Evolutionary conservation across 2,329 filamentous ascomycete genomes (phyloP), one percentile per base, ranked within the genome.

Genomic region (Rutstroemia sp.): DNA sequence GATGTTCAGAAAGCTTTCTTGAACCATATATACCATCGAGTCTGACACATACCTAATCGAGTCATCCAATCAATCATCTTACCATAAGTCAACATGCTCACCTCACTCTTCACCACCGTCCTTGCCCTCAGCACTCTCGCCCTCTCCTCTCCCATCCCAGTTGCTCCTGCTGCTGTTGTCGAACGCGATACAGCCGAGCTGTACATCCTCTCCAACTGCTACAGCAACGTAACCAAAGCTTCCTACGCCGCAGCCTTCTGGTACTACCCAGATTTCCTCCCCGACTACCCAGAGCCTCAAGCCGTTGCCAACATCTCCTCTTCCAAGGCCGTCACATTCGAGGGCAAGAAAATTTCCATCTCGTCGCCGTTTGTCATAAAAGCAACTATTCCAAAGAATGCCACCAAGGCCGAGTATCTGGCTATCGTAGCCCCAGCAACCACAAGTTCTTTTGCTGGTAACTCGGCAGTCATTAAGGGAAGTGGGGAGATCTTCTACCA

Each of bases 231-330:
- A 21, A 54, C 52, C n/a, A 19, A 21, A 10, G 19, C 41, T 14
- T 53, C 42, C 16, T 49, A 54, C n/a, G 52, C 42, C n/a, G 47
- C 52, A 4, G 30, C 52, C 12, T 54, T 54, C 44, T 54, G 44
- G 30, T 54, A 54, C 44, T 54, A 54, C 52, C 52, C 52, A 10
- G 42, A 54, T 14, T 54, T 39, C 34, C 44, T 54, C n/a, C 44
- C 44, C 18, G 44, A 54, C 12, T 39, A 16, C 52, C 42, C 52
- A 18, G 21, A 48, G 25, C 52, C 44, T 3, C 52, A 54, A 41
- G 52, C 52, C 19, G n/a, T 39, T 16, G 52, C 19, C 10, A 21
- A 48, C 10, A 54, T 54, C 21, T 48, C 21, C 30, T 30, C 44
- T n/a, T 9, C 46, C 21, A 54, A 38, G 4, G 34, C 52, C 8